Conservation (phyloP, 192 early-diverging fungal species). For the Funneliformis mosseae region DNA sequence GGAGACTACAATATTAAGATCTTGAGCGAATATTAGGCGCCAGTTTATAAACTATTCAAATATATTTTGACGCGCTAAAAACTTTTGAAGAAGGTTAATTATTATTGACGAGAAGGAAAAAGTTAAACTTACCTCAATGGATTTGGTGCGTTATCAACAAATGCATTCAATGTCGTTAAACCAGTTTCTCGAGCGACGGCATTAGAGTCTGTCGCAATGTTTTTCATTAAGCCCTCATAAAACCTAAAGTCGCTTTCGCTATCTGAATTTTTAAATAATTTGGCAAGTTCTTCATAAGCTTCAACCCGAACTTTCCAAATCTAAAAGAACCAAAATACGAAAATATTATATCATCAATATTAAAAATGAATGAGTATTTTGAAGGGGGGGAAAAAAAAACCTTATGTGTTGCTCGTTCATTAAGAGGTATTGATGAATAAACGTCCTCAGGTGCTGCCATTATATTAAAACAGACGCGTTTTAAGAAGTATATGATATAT, state of each 20-base stretch:
- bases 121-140: conserved; percentile 57
- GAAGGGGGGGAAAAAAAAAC: no score
- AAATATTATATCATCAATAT: conserved; percentile 28
- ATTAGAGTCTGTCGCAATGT: conserved; percentile 86
- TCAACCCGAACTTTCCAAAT: conserved; percentile 90
- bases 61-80: background rate
- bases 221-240: conserved; percentile 74
- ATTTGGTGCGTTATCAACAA: conserved; percentile 79
- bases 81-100: conserved; percentile 2
- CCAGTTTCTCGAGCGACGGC: conserved; percentile 90
- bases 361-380: conserved; percentile 5
- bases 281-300: conserved; percentile 83
- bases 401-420: conserved; percentile 82
- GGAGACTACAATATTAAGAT: background rate
- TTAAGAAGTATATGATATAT: background rate
- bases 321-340: conserved; percentile 46
- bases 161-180: conserved; percentile 72
- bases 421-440: conserved; percentile 72
- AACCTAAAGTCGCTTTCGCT: conserved; percentile 66
- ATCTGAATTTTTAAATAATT: conserved; percentile 68
- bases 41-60: background rate
- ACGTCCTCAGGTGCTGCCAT: conserved; percentile 65
- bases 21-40: background rate
- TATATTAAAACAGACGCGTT: conserved; percentile 5
- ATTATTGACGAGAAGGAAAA: background rate